Conservation (phyloP, 768 basidiomycete genomes). For the Lyophyllum semitale region DNA sequence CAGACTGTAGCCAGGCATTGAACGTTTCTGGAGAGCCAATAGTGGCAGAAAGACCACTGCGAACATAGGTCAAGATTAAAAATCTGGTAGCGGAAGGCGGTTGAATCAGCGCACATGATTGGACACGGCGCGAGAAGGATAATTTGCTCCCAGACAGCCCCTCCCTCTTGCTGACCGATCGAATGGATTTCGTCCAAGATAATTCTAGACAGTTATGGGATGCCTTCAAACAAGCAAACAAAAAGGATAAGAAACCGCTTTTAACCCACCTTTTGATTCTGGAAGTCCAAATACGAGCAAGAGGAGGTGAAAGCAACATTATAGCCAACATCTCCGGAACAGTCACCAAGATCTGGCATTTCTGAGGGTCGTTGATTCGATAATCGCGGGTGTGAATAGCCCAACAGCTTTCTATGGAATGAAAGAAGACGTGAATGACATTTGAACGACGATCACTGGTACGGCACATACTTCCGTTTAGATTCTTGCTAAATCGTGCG, state of each 20-base stretch:
- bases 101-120: conserved; percentile 54
- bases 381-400: conserved; percentile 68
- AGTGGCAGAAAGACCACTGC: conserved; percentile 71
- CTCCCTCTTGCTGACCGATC: conserved; percentile 70
- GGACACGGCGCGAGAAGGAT: conserved; percentile 70
- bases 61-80: neutral
- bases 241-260: neutral
- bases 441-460: neutral
- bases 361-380: conserved; percentile 60
- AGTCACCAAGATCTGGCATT: conserved; percentile 73
- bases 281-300: conserved; percentile 63
- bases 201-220: conserved; percentile 42
- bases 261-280: conserved; percentile 50
- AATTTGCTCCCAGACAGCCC: conserved; percentile 75
- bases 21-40: conserved; percentile 67
- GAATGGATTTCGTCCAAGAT: conserved; percentile 70
- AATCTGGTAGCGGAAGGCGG: neutral
- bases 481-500: conserved; percentile 60
- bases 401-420: conserved; percentile 56
- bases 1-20: conserved; percentile 63
- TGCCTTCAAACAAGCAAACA: neutral
- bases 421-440: neutral
- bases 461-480: conserved; percentile 40
- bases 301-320: conserved; percentile 67
- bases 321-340: conserved; percentile 72